Evolutionary conservation across 371 early-diverging fungal genomes (phyloP), one percentile per base, ranked within the genome.

Genomic region (Haplosporangium sp.): DNA sequence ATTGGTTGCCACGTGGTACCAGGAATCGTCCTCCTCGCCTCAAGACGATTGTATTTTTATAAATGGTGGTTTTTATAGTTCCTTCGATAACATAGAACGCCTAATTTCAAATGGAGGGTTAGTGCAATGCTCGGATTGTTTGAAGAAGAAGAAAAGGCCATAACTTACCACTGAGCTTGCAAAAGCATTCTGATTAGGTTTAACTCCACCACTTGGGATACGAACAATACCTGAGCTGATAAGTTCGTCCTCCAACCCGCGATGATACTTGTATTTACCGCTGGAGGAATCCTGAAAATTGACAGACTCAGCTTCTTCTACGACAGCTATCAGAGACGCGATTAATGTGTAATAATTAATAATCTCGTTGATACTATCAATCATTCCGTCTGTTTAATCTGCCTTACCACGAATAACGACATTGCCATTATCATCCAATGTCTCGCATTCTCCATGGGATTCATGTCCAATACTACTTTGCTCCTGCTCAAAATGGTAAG

Each of bases 1-100:
- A 74, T 47, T 74, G 74, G 47, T 69, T 69, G 10, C 74, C 68
- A 13, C 65, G 50, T 0, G 74, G 69, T 4, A 74, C 69, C 11
- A 68, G 61, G 20, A 74, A 74, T 34, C 60, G 52, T 3, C 61
- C 61, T 44, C 74, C 74, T 13, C 9, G 42, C 0, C 59, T 40
- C 2, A 68, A 42, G 2, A 39, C 40, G 11, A 74, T 44, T 8
- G 65, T 61, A 15, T 47, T 63, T 19, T 61, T 65, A 65, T 68
- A 52, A 11, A 74, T 61, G 17, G 74, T 74, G 4, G 17, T 69
- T 61, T n/a, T 27, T 9, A 74, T 67, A 4, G 50, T 64, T 10
- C 74, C 74, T 47, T 63, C 42, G 4, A 68, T 45, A 4, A 74
- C 61, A 27, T 68, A 68, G 37, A 44, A 74, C 0, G 58, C 39